A percentile compares a stretch with the other conserved stretches of the same genome.
These are phyloP conservation scores for Rhizoctonia solani DNA, from an alignment of 1,284 basidiomycete species.

Conservation along the genomic window DNA sequence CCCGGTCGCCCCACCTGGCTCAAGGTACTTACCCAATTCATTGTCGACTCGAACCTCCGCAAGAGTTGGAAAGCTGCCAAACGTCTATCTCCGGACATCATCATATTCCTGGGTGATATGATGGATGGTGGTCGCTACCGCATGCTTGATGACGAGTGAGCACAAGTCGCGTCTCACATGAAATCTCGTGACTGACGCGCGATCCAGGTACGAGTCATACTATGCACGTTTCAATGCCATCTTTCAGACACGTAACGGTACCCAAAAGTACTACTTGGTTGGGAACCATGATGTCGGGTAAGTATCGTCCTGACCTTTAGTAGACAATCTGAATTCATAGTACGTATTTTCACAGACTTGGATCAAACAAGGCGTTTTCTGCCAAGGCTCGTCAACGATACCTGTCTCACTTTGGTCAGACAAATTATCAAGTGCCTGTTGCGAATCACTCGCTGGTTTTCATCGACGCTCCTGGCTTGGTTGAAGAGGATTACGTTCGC, in stretches of 20 bases:
- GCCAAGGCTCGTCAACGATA: constrained; percentile 66
- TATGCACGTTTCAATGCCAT: constrained; percentile 63
- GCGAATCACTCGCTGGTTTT: constrained; percentile 74
- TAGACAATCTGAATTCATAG: constrained; percentile 30
- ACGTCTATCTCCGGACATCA: constrained; percentile 64
- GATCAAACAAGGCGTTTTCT: constrained; percentile 58
- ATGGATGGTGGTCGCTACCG: constrained; percentile 68
- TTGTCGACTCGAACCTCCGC: constrained; percentile 70
- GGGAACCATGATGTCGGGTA: constrained; percentile 87
- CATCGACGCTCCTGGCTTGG: constrained; percentile 73
- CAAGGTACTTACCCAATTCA: constrained; percentile 49
- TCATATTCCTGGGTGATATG: constrained; percentile 84
- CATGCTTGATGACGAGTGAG: constrained; percentile 67
- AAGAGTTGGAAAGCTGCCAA: constrained; percentile 73
- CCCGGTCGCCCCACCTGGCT: constrained; percentile 50
- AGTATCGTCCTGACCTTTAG: constrained; percentile 39
- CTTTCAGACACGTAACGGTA: constrained; percentile 53
- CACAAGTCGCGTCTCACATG: constrained; percentile 39
- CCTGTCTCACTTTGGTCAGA: constrained; percentile 64
- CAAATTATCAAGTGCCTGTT: constrained; percentile 58
- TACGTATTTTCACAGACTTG: constrained; percentile 54
- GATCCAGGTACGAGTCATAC: constrained; percentile 63
- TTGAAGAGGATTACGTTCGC: constrained; percentile 75
- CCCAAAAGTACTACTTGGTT: constrained; percentile 68
- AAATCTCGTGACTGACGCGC: constrained; percentile 25